phyloP scores from a whole-genome alignment of 345 rosid genomes.

The Iberis pinnata region DNA sequence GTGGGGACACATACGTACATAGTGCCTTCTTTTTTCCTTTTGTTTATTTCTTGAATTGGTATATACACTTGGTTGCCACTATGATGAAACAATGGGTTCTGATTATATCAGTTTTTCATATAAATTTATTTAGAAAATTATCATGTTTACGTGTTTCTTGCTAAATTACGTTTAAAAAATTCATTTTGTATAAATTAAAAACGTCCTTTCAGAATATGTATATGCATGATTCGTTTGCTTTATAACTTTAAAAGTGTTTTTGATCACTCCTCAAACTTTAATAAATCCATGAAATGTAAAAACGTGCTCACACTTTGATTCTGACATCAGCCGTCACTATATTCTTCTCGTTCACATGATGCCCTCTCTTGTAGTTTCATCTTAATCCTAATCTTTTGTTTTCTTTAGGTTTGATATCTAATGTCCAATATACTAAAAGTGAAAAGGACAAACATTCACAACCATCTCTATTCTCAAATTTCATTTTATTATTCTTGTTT shows the following conservation, averaged over 20 bases:
- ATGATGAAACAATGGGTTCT: conserved; percentile 23
- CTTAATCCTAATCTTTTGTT: neutral
- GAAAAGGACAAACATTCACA: neutral
- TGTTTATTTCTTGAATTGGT: conserved; percentile 20
- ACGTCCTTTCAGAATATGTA: neutral
- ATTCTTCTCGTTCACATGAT: conserved; percentile 18
- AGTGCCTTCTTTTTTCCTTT: conserved; percentile 19
- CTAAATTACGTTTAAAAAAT: neutral
- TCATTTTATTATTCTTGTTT: too few relatives aligned
- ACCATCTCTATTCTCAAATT: too few relatives aligned
- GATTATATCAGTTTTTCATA: conserved; percentile 5
- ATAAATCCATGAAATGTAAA: conserved; percentile 13
- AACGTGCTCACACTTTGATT: conserved; percentile 19
- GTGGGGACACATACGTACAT: conserved; percentile 27
- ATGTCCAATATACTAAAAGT: neutral
- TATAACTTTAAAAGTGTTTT: conserved; percentile 11
- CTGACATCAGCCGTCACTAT: conserved; percentile 5
- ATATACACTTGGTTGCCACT: conserved; percentile 32
- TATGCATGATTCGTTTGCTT: conserved; percentile 20
- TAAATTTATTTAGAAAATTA: neutral
- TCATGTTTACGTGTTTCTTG: conserved; percentile 9
- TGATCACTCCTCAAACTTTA: conserved; percentile 15
- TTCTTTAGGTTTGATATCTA: too few relatives aligned
- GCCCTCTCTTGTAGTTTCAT: conserved; percentile 12
- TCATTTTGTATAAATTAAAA: neutral